Evolutionary conservation across 306 rosid species (phyloP), one percentile per base, ranked within the genome.

Genomic region (Casuarina equisetifolia): DNA sequence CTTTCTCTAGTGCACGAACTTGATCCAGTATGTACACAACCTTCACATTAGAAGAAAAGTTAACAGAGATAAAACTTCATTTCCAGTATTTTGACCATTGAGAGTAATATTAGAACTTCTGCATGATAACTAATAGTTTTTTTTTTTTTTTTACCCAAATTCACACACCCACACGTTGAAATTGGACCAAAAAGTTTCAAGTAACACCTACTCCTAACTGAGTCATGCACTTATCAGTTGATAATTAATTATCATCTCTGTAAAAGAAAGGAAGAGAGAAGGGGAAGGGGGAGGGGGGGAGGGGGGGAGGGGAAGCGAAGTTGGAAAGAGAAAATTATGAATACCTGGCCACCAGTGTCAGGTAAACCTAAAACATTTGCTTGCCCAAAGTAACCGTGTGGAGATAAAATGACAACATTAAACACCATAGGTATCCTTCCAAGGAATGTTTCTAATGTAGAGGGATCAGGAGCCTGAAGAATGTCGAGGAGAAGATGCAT

Each of bases 301-400:
- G 6, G 62, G 39, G 63, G 62, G 39, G 63, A 67, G 70, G 54
- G 69, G 16, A 1, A 4, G 13, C 13, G 15, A 36, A 9, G 63
- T 10, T 9, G 32, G 63, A 6, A 76, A 66, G 48, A 61, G 9
- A 44, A 58, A 68, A 79, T 53, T 38, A 74, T 58, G 11, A 78
- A 67, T 90, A 92, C 98, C 97, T 95, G 98, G 36, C 97, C 97
- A 52, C 98, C 98, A n/a, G 97, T 95, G 88, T 95, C 98, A 0
- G 97, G 98, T 84, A 95, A 86, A 78, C 98, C 98, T 53, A 95
- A 81, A 63, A 95, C 98, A 81, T 95, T 95, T 76, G 97, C 97
- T 85, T 95, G 98, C 74, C 97, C 97, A 72, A 92, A 95, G 91
- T 83, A 92, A 55, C 97, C 97, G 67, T 94, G 97, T 20, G 97